Percentiles rank a stretch among this genome's conserved stretches.
Evolutionary conservation across 164 flowering plant species (phyloP).

Genomic region (Stephania cephalantha): DNA sequence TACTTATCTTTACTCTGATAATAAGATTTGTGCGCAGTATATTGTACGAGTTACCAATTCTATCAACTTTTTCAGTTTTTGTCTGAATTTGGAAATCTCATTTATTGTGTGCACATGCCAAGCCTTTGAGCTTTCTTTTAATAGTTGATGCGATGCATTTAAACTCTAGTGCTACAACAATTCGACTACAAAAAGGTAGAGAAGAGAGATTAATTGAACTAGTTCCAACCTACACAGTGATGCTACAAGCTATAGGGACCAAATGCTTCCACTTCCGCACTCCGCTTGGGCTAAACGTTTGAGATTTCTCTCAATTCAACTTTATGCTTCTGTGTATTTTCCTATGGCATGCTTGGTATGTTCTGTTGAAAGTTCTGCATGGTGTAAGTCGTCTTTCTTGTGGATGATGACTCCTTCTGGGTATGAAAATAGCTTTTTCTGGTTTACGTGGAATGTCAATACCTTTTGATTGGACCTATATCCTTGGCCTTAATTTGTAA

Average conservation of each 20-base stretch:
- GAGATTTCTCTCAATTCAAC: neutral
- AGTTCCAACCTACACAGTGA: too few species aligned
- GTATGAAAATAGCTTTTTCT: neutral
- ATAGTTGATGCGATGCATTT: neutral
- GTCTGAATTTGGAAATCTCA: neutral
- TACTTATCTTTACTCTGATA: neutral
- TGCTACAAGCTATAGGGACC: too few species aligned
- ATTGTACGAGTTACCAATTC: neutral
- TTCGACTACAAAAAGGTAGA: too few species aligned
- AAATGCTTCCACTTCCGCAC: too few species aligned
- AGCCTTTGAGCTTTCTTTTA: neutral
- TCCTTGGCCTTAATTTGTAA: neutral
- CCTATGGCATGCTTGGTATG: neutral
- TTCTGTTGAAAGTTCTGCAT: neutral
- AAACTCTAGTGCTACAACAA: too few species aligned
- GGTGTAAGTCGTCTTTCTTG: neutral
- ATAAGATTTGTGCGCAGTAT: neutral
- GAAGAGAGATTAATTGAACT: too few species aligned
- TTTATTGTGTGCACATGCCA: neutral
- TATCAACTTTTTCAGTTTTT: neutral
- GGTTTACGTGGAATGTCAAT: neutral
- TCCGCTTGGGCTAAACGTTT: neutral
- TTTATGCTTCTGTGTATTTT: neutral
- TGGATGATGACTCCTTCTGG: neutral
- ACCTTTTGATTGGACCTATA: neutral